Evolutionary conservation across 257 asterid genomes (phyloP), one percentile per base, ranked within the genome.

Genomic region (Solanum peruvianum): DNA sequence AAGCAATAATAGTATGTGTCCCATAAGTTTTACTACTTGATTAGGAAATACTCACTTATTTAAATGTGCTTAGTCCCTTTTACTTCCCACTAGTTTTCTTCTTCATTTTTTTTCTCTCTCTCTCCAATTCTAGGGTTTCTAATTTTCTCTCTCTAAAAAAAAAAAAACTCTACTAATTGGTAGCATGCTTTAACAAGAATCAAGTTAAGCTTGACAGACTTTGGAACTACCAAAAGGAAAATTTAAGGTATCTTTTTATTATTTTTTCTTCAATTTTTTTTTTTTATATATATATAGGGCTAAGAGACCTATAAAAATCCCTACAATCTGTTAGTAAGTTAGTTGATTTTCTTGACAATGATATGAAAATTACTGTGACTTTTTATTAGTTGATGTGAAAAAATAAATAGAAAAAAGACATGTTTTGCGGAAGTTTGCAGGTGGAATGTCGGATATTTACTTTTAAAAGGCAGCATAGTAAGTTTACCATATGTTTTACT

Each of bases 381-480:
- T 83, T 83, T 56, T 9, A 31, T 25, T 84, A 39, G 78, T 56
- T 58, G 60, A 62, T 41, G 52, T 84, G 33, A 44, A 13, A 35
- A 35, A 33, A 33, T n/a, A 4, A 4, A 1, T 31, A 35, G 5
- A 35, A 5, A 72, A 82, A 84, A 66, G 87, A 64, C 87, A n/a
- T 62, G 80, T 84, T 84, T 84, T 6, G 18, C 87, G 87, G 87
- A 84, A 84, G 56, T 84, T 84, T 84, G 87, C 87, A 66, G 78
- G 87, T 84, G 87, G 87, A 84, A 84, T 84, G 87, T 84, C 87
- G 80, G 87, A 84, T 9, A 45, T 15, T 31, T 2, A 37, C 37
- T 84, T 64, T 62, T 56, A 73, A 71, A 73, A 56, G 58, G 42
- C 62, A 84, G 78, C 77, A 69, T 52, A 84, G 76, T 84, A 64